These are phyloP conservation scores for Nephelium lappaceum DNA, from an alignment of 345 rosid genomes.

Conservation along the genomic window DNA sequence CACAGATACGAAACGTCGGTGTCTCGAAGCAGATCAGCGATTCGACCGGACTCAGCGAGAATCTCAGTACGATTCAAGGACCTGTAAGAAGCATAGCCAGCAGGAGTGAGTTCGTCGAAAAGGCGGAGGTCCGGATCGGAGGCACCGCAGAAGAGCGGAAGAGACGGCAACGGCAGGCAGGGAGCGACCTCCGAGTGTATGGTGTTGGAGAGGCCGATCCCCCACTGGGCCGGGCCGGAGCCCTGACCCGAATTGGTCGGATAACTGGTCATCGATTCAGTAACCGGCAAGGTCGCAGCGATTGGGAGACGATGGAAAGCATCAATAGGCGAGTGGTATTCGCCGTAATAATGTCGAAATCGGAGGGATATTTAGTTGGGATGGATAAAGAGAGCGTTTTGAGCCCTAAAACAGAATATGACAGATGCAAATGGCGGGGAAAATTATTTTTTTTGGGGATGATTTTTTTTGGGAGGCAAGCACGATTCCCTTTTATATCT, in stretches of 20 bases:
- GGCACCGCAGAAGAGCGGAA: conserved; percentile 87
- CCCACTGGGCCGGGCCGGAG: conserved; percentile 43
- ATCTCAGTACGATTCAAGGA: conserved; percentile 67
- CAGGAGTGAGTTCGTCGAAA: conserved; percentile 51
- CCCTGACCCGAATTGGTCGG: conserved; percentile 43
- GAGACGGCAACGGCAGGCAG: conserved; percentile 87
- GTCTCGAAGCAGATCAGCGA: conserved; percentile 70
- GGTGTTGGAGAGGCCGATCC: conserved; percentile 87
- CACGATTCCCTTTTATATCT: too few species aligned
- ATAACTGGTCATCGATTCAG: conserved; percentile 54
- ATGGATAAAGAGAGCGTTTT: conserved; percentile 24
- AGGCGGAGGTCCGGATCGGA: conserved; percentile 66
- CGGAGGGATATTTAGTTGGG: conserved; percentile 27
- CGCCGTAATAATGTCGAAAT: conserved; percentile 20
- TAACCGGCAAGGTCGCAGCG: conserved; percentile 29
- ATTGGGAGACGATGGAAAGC: conserved; percentile 28
- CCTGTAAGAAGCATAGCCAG: conserved; percentile 34
- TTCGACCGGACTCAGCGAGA: conserved; percentile 65
- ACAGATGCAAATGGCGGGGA: conserved; percentile 77
- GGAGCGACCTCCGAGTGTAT: conserved; percentile 91
- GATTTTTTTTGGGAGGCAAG: conserved; percentile 4
- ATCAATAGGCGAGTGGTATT: conserved; percentile 31
- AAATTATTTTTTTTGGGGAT: conserved; percentile 35
- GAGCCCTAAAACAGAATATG: conserved; percentile 49
- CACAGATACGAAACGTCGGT: conserved; percentile 94